Base-by-base conservation (phyloP, 495 filamentous ascomycete species). In the Penicillium mononematosum region DNA sequence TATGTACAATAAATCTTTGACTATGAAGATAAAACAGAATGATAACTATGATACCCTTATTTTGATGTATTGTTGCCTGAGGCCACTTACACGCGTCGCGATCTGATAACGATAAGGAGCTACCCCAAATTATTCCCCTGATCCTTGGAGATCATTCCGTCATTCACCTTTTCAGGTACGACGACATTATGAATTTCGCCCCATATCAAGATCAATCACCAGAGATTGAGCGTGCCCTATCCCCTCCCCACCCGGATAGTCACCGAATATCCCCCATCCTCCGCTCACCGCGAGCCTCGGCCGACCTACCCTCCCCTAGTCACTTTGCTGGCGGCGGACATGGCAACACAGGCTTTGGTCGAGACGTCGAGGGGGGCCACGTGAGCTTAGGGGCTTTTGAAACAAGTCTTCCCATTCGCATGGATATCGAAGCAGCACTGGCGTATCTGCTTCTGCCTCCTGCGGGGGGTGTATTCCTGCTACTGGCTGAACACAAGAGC, bases 121-220 rank as follows among this genome's bases (percentile, higher is more conserved):
- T 55, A 51, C 55, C 47, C 55, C 55, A 39, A 58, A 19, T 36
- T 48, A 20, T 48, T 47, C 50, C 45, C 57, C 53, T 55, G 34
- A 29, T 46, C 27, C 20, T 27, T n/a, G 9, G 11, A 49, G 17
- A 22, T 24, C 29, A 25, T 17, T 39, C 41, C 42, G n/a, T 42
- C 50, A 45, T 42, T 20, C 50, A 54, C 50, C 46, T 42, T 29
- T 41, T 22, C 42, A 46, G 29, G 19, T 22, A 58, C 46, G 52
- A 20, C 10, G 6, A 29, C 58, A 63, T 12, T 32, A 95, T 95
- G 89, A 90, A 96, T 73, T 98, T 98, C 74, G 93, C 93, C 27
- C 93, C 93, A 31, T 98, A 98, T 75, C 93, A 98, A 79, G 83
- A 91, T 73, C 86, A 86, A 56, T 86, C 88, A 12, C 91, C 91